Base-by-base conservation (phyloP, 495 filamentous ascomycete species). In the Aspergillus asperescens region DNA sequence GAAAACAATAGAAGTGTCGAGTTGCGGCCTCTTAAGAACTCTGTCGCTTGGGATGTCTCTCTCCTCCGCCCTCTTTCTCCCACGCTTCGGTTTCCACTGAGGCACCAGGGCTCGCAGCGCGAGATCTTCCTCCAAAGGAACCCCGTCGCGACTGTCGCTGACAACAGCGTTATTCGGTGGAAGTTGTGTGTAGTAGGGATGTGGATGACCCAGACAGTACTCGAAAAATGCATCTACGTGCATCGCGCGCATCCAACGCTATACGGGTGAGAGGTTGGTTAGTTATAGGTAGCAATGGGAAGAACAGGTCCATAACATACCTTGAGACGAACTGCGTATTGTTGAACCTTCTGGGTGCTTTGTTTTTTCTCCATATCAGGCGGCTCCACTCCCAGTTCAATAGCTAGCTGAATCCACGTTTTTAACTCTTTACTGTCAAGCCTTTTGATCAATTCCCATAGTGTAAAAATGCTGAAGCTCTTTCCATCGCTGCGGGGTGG, bases 241-340 rank as follows among this genome's bases (percentile, higher is more conserved):
- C 88, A 95, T 95, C 1, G 93, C 92, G 62, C 88, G 89, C 88
- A 98, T 93, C 93, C 93, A 98, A 52, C 93, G 81, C 87, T 96
- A 54, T n/a, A n/a, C n/a, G 13, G 13, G 54, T 50, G 8, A 19
- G 4, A 39, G 9, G 12, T 35, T 12, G 16, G 50, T 55, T 31
- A 27, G 38, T 64, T 38, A 63, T 58, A 32, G 9, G 42, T 22
- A 23, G 7, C 1, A 22, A 25, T n/a, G 16, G 28, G 29, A 31
- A 34, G 8, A 4, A 13, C 29, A 44, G 37, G 15, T 19, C 28
- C 31, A 55, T 20, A 34, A 29, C 51, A 53, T 73, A 91, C 89
- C 81, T 96, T 97, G 37, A 97, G 72, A 44, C 93, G 77, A 28
- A 96, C 93, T 43, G 90, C 89, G 71, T 98, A 98, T 62, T 98